phyloP scores from a whole-genome alignment of 2,329 filamentous ascomycete species.

The Pezicula radicicola region DNA sequence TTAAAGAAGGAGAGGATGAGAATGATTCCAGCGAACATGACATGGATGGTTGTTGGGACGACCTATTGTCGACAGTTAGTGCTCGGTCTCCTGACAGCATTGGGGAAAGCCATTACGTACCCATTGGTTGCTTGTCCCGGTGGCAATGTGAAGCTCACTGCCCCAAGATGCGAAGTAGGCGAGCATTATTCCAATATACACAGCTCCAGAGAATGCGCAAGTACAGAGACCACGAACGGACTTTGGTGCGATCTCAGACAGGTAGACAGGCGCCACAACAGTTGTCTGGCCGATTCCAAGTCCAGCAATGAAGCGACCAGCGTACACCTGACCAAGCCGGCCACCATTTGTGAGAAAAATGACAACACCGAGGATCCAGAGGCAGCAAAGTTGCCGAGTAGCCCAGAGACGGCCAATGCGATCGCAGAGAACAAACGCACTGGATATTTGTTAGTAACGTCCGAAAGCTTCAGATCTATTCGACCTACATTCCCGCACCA shows the following conservation, averaged over 20 bases:
- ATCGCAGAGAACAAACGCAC: constrained; percentile 57
- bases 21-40: constrained; percentile 75
- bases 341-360: constrained; percentile 58
- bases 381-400: constrained; percentile 51
- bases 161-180: constrained; percentile 76
- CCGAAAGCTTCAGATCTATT: not conserved
- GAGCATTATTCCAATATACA: constrained; percentile 75
- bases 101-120: constrained; percentile 16
- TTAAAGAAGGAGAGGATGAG: constrained; percentile 67
- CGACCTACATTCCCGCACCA: constrained; percentile 58
- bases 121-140: constrained; percentile 47
- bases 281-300: constrained; percentile 62
- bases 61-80: constrained; percentile 44
- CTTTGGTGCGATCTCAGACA: constrained; percentile 69
- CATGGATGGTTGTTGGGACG: constrained; percentile 70
- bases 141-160: constrained; percentile 45
- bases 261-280: constrained; percentile 67
- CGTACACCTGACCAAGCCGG: constrained; percentile 55
- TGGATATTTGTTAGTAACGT: constrained; percentile 20
- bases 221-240: constrained; percentile 72
- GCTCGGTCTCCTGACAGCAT: constrained; percentile 1
- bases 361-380: constrained; percentile 56
- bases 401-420: constrained; percentile 62
- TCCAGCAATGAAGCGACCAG: constrained; percentile 64
- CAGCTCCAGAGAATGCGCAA: constrained; percentile 65